Base-by-base conservation (phyloP, 495 filamentous ascomycete species). In the Coniosporium apollinis region DNA sequence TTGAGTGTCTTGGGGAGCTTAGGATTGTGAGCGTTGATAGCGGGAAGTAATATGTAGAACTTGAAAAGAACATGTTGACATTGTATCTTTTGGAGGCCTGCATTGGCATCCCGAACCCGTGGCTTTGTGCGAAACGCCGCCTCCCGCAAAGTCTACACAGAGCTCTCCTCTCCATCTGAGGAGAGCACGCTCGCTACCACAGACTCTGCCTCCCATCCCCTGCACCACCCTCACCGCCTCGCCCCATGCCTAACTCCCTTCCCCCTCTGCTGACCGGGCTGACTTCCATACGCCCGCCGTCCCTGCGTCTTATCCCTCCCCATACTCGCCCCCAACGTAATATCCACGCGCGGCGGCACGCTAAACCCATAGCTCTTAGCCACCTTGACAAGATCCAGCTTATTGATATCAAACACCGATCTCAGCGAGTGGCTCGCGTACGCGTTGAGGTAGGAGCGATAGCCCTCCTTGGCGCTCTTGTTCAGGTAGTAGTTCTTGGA, bases 401-500 rank as follows among this genome's bases (percentile, higher is more conserved):
- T 89, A 51, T 94, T 64, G 19, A 97, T 74, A 52, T 97, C 84
- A 50, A 93, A 97, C 22, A 94, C 79, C 9, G 81, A 79, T 21
- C 87, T 74, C 33, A 94, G 67, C 38, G 74, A 79, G 57, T 97
- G 89, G 19, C 78, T 84, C 13, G 87, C 84, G 42, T 97, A 97
- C 0, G 89, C 89, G 46, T 94, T 80, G 10, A 97, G 69, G 52
- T 97, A 97, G 9, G 81, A 80, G 20, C 78, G 69, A 49, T 77
- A 80, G 25, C 72, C 74, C 43, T 77, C 72, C 53, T 79, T 79
- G 28, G 74, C 74, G 19, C 72, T 76, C 55, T 92, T 85, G 59
- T 94, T 87, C 19, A 97, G 65, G 52, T 94, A 94, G 63, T 94
- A 97, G 56, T 97, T 94, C 52, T 86, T 76, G 9, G 73, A 70